These are phyloP conservation scores for Aristolochia contorta DNA, from an alignment of 164 flowering plant species.

Conservation along the genomic window DNA sequence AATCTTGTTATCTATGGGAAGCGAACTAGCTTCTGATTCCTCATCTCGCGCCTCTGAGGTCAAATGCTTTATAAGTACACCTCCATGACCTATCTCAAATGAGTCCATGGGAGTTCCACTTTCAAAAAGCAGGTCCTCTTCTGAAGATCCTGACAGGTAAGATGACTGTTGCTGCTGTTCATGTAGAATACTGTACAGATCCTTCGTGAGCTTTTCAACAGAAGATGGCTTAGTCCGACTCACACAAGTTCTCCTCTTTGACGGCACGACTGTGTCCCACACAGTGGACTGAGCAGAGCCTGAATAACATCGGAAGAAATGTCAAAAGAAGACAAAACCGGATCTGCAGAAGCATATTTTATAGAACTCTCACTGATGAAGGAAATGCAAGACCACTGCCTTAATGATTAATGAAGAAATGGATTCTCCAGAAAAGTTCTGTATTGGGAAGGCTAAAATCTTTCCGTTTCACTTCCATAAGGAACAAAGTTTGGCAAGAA, in stretches of 20 bases:
- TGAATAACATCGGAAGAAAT: constrained; percentile 13
- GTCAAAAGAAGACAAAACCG: background rate
- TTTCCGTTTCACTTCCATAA: too few species aligned
- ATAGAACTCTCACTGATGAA: background rate
- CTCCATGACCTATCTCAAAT: constrained; percentile 95
- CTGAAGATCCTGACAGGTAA: constrained; percentile 61
- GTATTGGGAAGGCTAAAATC: background rate
- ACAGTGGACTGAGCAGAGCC: constrained; percentile 75
- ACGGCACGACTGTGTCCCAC: constrained; percentile 83
- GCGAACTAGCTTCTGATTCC: constrained; percentile 96
- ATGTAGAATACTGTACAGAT: constrained; percentile 63
- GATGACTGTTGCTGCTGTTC: constrained; percentile 71
- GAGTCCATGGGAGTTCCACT: constrained; percentile 83
- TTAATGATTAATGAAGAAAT: background rate
- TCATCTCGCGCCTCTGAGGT: constrained; percentile 63
- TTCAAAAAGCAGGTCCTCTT: constrained; percentile 80
- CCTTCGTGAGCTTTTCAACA: constrained; percentile 90
- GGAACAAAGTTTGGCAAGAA: background rate
- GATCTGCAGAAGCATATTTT: background rate
- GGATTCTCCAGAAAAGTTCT: background rate
- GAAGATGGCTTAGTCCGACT: constrained; percentile 58
- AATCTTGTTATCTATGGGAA: constrained; percentile 61
- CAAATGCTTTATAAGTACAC: constrained; percentile 79
- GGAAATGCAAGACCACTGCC: too few species aligned
- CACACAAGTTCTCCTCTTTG: constrained; percentile 81